Base-by-base conservation (phyloP, 176 grass and related monocot genomes). In the Ensete ventricosum region DNA sequence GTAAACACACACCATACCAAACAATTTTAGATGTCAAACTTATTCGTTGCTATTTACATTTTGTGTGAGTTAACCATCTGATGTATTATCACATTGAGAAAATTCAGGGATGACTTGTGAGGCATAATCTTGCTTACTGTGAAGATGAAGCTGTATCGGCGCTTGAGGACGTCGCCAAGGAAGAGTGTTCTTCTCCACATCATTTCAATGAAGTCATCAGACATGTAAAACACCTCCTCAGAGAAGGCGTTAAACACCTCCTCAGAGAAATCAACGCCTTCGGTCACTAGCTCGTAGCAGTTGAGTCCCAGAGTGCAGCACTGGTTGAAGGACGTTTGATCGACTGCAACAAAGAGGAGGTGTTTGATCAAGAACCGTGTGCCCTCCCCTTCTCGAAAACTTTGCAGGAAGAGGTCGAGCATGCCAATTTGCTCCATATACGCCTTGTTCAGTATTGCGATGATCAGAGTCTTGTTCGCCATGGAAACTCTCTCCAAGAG, bases 141-240 rank as follows among this genome's bases (percentile, higher is more conserved):
- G 75, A 96, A 92, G 25, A 92, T 77, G 82, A 96, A 92, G 84
- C 87, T 88, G 51, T 77, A 90, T 4, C 68, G 50, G 20, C 72
- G 83, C 65, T 77, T 84, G 68, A 92, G 81, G 23, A 92, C 83
- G 63, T 92, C 79, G 50, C 87, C 73, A 55, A 92, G 93, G 69
- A 96, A 83, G 27, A 50, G 81, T 55, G 87, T 88, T 52, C 87
- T 79, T 9, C 73, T 58, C 93, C 89, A 92, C 93, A 96, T 90
- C 89, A 92, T 88, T 76, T 80, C 85, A 26, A 90, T 86, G 82
- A 92, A 96, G 0, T 85, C 78, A 55, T 86, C 80, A 20, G 87
- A 88, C 93, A 96, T 96, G 83, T 88, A 96, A 60, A 88, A 77
- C 69, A 80, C 87, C 89, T 92, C 93, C 20, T 78, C 78, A 1